These are phyloP conservation scores for Inga leiocalycina DNA, from an alignment of 306 rosid genomes.

Conservation along the genomic window DNA sequence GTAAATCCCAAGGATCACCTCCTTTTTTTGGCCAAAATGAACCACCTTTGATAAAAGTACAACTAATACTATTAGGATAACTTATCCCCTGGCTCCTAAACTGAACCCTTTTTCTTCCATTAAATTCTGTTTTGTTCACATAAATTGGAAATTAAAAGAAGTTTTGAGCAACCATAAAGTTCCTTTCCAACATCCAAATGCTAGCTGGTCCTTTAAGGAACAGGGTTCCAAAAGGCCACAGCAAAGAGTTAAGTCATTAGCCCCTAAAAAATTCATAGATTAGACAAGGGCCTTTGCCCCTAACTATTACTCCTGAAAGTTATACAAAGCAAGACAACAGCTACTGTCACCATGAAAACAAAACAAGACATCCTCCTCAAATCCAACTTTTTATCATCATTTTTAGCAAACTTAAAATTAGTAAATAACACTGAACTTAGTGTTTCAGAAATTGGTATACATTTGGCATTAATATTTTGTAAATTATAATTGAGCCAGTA, in stretches of 20 bases:
- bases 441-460: not conserved
- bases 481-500: not conserved
- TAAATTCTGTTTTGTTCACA: not conserved
- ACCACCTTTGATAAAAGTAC: not conserved
- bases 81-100: not conserved
- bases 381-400: not conserved
- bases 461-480: not conserved
- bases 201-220: not conserved
- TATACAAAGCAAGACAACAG: not conserved
- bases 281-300: not conserved
- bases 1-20: constrained; percentile 20
- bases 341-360: not conserved
- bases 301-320: not conserved
- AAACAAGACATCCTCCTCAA: not conserved
- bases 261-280: not conserved
- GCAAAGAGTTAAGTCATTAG: not conserved
- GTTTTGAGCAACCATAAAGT: not conserved
- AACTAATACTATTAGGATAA: not conserved
- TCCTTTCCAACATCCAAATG: not conserved
- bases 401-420: not conserved
- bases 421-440: too few species aligned
- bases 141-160: not conserved
- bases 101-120: not conserved
- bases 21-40: not conserved
- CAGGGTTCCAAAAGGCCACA: not conserved